These are phyloP conservation scores for Rhizophagus clarus DNA, from an alignment of 192 early-diverging fungal genomes.

Conservation along the genomic window DNA sequence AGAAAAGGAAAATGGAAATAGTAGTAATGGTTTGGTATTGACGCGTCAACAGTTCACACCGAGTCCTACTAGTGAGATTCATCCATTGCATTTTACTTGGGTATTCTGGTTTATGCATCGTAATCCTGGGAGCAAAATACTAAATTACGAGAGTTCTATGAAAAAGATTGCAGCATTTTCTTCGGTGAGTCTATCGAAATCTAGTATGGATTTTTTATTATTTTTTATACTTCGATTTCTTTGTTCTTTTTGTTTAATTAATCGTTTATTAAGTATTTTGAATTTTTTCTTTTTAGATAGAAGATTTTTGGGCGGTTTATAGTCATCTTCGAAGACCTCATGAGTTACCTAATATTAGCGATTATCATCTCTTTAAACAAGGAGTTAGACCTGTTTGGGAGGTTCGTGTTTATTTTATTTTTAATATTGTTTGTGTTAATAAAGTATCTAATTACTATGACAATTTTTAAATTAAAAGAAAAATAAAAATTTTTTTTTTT, in stretches of 20 bases:
- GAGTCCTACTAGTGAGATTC: constrained; percentile 44
- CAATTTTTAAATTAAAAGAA: neutral
- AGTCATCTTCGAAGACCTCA: constrained; percentile 80
- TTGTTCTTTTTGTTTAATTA: neutral
- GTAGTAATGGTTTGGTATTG: constrained; percentile 29
- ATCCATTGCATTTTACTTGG: constrained; percentile 81
- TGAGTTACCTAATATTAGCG: constrained; percentile 82
- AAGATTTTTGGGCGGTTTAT: constrained; percentile 80
- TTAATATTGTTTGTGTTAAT: neutral
- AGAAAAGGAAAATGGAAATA: constrained; percentile 32
- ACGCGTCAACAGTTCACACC: constrained; percentile 31
- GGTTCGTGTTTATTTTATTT: constrained; percentile 37
- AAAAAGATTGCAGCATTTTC: constrained; percentile 81
- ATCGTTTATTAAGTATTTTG: neutral
- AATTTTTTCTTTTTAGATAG: constrained; percentile 48
- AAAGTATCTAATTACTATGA: neutral
- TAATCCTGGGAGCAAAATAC: constrained; percentile 79
- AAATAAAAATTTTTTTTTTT: no score
- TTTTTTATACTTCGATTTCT: neutral
- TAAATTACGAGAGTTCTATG: constrained; percentile 88
- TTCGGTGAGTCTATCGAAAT: constrained; percentile 47
- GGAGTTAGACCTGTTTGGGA: constrained; percentile 97
- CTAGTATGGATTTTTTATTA: neutral
- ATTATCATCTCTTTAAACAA: constrained; percentile 92
- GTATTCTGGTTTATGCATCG: constrained; percentile 96